Evolutionary conservation across 2,329 filamentous ascomycete genomes (phyloP).

Genomic region (Fusarium tanahbumbuense): DNA sequence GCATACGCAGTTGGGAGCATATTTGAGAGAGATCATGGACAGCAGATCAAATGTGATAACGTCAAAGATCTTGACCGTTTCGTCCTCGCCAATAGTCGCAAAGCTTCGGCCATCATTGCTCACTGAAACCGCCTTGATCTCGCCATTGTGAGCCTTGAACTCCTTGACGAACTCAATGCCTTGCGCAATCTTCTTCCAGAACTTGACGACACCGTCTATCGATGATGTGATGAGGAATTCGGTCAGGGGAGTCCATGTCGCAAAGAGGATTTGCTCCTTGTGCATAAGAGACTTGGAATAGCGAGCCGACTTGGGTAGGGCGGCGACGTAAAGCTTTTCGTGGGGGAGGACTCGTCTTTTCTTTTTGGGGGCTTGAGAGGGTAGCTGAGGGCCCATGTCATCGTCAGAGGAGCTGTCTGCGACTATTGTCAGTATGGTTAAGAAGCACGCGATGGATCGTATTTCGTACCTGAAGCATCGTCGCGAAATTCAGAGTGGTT

Average conservation of each 20-base stretch:
- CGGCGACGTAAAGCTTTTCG: slow-evolving; percentile 94
- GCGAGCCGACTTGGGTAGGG: slow-evolving; percentile 80
- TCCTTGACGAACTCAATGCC: slow-evolving; percentile 99
- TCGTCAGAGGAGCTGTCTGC: slow-evolving; percentile 82
- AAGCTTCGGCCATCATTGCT: slow-evolving; percentile 94
- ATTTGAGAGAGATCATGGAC: slow-evolving; percentile 82
- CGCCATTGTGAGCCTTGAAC: slow-evolving; percentile 89
- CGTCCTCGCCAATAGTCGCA: slow-evolving; percentile 85
- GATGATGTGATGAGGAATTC: slow-evolving; percentile 97
- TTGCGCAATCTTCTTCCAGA: slow-evolving; percentile 95
- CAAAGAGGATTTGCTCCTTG: slow-evolving; percentile 90
- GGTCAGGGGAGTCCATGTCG: slow-evolving; percentile 88
- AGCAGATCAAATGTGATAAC: slow-evolving; percentile 89
- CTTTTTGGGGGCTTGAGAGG: slow-evolving; percentile 85
- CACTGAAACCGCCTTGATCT: slow-evolving; percentile 84
- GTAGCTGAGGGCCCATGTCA: slow-evolving; percentile 92
- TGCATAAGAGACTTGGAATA: slow-evolving; percentile 99
- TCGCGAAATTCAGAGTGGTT: slow-evolving; percentile 67
- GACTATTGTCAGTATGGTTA: slow-evolving; percentile 18
- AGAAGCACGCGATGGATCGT: slow-evolving; percentile 4
- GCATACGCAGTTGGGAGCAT: slow-evolving; percentile 81
- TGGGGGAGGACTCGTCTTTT: slow-evolving; percentile 91
- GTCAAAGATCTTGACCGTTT: slow-evolving; percentile 83
- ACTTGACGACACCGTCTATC: slow-evolving; percentile 95
- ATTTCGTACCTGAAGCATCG: slow-evolving; percentile 55